Conservation (phyloP, 2,329 filamentous ascomycete genomes). For the Rutstroemia sp. region DNA sequence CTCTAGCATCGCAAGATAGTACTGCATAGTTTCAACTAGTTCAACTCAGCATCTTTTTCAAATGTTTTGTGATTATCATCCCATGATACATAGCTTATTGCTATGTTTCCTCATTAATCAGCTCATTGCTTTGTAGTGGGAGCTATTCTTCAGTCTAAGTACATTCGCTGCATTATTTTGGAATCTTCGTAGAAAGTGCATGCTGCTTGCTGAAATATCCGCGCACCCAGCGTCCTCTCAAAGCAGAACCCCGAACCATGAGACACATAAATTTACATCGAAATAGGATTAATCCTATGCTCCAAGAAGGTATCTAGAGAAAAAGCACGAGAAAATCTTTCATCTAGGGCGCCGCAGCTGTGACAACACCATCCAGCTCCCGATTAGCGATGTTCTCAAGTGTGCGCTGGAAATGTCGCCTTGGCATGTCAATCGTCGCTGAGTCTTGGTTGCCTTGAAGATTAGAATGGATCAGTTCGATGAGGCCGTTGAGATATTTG, state of each 20-base stretch:
- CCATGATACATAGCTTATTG: conserved; percentile 4
- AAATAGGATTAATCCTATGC: conserved; percentile 6
- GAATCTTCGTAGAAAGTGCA: conserved; percentile 4
- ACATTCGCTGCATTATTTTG: conserved; percentile 9
- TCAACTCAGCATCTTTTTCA: neutral
- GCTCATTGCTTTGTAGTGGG: conserved; percentile 5
- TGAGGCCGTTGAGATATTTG: conserved; percentile 95
- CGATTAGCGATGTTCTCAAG: conserved; percentile 87
- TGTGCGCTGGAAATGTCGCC: conserved; percentile 90
- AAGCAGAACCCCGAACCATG: neutral
- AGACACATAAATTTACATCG: conserved; percentile 9
- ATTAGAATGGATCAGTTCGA: conserved; percentile 97
- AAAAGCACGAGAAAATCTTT: neutral
- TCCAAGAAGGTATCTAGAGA: neutral
- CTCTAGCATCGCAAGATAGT: too few relatives aligned
- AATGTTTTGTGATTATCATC: neutral
- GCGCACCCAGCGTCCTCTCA: neutral
- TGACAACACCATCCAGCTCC: conserved; percentile 86
- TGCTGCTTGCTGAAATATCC: conserved; percentile 1
- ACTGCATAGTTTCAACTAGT: too few relatives aligned
- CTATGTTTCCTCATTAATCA: conserved; percentile 6
- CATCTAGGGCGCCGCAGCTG: conserved; percentile 10
- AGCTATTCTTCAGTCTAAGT: conserved; percentile 8
- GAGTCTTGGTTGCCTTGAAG: conserved; percentile 78
- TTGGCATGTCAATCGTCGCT: conserved; percentile 76